Percentiles rank a stretch among this genome's conserved stretches.
These are phyloP conservation scores for Aspergillus persii DNA, from an alignment of 2,329 filamentous ascomycete species.

Conservation along the genomic window DNA sequence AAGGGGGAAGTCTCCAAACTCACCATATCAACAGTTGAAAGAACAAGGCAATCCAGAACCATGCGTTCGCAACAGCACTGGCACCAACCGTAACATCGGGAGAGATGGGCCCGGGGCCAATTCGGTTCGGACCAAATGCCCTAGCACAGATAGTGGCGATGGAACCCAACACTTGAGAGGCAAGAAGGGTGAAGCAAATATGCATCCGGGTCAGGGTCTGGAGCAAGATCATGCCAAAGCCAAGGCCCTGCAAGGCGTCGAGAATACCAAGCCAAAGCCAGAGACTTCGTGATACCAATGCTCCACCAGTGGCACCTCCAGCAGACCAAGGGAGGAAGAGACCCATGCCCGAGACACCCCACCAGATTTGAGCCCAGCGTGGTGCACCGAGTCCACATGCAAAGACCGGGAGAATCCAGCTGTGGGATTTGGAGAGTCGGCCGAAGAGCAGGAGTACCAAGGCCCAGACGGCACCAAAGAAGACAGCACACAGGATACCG, in stretches of 20 bases:
- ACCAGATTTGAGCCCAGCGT: slow-evolving; percentile 67
- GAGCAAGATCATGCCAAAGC: slow-evolving; percentile 66
- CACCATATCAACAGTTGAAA: slow-evolving; percentile 60
- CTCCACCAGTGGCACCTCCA: slow-evolving; percentile 52
- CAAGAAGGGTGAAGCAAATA: slow-evolving; percentile 60
- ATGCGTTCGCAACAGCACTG: slow-evolving; percentile 47
- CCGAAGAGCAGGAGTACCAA: slow-evolving; percentile 47
- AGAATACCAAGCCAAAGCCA: slow-evolving; percentile 69
- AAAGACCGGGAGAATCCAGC: slow-evolving; percentile 66
- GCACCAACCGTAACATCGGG: slow-evolving; percentile 57
- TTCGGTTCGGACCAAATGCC: slow-evolving; percentile 59
- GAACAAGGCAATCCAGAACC: slow-evolving; percentile 61
- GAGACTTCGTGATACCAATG: slow-evolving; percentile 56
- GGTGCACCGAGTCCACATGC: slow-evolving; percentile 65
- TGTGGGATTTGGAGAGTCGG: slow-evolving; percentile 58
- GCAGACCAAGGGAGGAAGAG: slow-evolving; percentile 63
- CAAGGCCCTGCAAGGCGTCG: slow-evolving; percentile 64
- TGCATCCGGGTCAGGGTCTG: slow-evolving; percentile 65
- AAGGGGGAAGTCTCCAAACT: slow-evolving; percentile 25
- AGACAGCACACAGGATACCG: slow-evolving; percentile 48
- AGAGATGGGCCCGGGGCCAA: slow-evolving; percentile 62
- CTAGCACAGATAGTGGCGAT: slow-evolving; percentile 62
- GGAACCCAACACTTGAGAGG: slow-evolving; percentile 61
- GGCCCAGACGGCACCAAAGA: slow-evolving; percentile 58
- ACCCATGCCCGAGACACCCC: slow-evolving; percentile 61